Evolutionary conservation across 805 yeast genomes (phyloP).

Genomic region (Candida parachauliodes): DNA sequence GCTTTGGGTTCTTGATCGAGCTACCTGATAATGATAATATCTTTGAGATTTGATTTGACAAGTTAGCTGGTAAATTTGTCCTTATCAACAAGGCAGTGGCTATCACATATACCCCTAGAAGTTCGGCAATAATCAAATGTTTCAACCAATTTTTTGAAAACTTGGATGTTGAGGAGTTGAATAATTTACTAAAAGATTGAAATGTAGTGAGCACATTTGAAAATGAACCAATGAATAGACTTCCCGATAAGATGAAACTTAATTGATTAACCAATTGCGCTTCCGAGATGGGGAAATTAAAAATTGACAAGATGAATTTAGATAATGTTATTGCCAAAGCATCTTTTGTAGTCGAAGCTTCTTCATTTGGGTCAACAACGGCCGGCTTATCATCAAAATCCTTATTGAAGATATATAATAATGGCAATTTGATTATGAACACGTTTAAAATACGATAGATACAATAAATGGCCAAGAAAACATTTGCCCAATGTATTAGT

Average conservation of each 20-base stretch:
- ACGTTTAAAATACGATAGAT: conserved; percentile 45
- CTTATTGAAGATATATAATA: conserved; percentile 14
- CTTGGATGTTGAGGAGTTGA: conserved; percentile 20
- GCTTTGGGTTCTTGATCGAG: conserved; percentile 14
- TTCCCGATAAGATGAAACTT: conserved; percentile 52
- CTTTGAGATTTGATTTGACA: conserved; percentile 38
- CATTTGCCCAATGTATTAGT: conserved; percentile 16
- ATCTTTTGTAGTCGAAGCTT: conserved; percentile 22
- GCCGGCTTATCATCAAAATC: not conserved
- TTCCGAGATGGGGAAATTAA: conserved; percentile 28
- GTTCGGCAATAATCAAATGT: conserved; percentile 40
- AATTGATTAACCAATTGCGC: conserved; percentile 43
- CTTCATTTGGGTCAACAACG: conserved; percentile 6
- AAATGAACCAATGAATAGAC: conserved; percentile 58
- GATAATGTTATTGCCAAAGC: conserved; percentile 50
- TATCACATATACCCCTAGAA: conserved; percentile 48
- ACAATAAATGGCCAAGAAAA: conserved; percentile 45
- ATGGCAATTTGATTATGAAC: conserved; percentile 39
- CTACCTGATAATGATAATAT: conserved; percentile 36
- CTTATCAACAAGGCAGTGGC: conserved; percentile 50
- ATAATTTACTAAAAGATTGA: conserved; percentile 42
- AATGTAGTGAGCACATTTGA: conserved; percentile 63
- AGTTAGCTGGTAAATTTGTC: conserved; percentile 44
- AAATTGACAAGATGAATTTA: conserved; percentile 29
- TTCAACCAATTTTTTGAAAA: conserved; percentile 28